phyloP scores from a whole-genome alignment of 116 monocot species.

The Papilionanthe hybrid region DNA sequence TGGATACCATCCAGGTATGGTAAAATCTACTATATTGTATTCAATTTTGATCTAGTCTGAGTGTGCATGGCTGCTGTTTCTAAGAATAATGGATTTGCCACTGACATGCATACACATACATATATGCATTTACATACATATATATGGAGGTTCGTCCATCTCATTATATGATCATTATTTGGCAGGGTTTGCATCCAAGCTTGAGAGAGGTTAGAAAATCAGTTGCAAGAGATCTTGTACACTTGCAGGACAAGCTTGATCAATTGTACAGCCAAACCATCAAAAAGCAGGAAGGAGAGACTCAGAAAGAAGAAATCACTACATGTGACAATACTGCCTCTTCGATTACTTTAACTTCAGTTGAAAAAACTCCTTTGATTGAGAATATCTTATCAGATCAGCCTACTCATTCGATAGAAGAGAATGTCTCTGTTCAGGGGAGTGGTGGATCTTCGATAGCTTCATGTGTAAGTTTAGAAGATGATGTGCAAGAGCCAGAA shows the following conservation, averaged over 20 bases:
- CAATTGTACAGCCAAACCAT: conserved; percentile 8
- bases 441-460: background rate
- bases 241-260: conserved; percentile 56
- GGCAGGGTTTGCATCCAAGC: conserved; percentile 53
- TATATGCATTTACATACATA: too few relatives aligned
- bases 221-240: conserved; percentile 48
- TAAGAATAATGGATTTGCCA: background rate
- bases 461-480: background rate
- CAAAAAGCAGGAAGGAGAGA: background rate
- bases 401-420: background rate
- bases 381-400: background rate
- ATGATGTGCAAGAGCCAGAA: background rate
- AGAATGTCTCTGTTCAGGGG: background rate
- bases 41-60: background rate
- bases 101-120: too few relatives aligned
- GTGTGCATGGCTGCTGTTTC: background rate
- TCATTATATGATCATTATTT: background rate
- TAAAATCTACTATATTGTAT: background rate
- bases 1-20: conserved; percentile 67
- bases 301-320: background rate
- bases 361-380: too few relatives aligned
- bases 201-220: conserved; percentile 51
- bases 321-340: background rate
- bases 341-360: too few relatives aligned
- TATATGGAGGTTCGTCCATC: too few relatives aligned